These are phyloP conservation scores for Litsea cubeba DNA, from an alignment of 164 flowering plant genomes.

Conservation along the genomic window DNA sequence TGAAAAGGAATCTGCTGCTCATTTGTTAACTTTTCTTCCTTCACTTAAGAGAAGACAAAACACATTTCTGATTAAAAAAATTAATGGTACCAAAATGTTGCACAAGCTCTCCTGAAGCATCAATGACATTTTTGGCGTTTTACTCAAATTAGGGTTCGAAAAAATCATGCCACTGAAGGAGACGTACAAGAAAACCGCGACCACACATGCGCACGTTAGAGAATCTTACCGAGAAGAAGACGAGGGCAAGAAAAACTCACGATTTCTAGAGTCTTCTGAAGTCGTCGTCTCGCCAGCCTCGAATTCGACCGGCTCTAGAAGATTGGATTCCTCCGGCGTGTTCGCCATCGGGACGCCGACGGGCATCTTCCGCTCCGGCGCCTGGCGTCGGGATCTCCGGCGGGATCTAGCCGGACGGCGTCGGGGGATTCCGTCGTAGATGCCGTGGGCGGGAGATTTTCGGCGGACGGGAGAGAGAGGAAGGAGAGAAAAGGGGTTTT, in stretches of 20 bases:
- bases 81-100: no score
- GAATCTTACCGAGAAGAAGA: background rate
- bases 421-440: conserved; percentile 19
- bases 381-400: conserved; percentile 22
- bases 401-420: conserved; percentile 13
- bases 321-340: conserved; percentile 8
- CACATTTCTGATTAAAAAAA: background rate
- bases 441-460: conserved; percentile 11
- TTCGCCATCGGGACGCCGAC: conserved; percentile 23
- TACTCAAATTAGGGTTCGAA: background rate
- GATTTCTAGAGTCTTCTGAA: conserved; percentile 23
- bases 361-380: conserved; percentile 40
- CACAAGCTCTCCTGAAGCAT: background rate
- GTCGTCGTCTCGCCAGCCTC: conserved; percentile 4
- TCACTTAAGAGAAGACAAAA: background rate
- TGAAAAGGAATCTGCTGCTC: no score
- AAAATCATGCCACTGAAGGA: no score
- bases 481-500: conserved; percentile 11
- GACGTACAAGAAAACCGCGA: background rate
- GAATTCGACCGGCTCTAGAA: background rate
- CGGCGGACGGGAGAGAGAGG: conserved; percentile 30
- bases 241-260: conserved; percentile 20
- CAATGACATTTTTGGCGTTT: background rate
- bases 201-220: background rate
- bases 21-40: no score